phyloP scores from a whole-genome alignment of 805 yeast species.

The Pichia paraexigua region DNA sequence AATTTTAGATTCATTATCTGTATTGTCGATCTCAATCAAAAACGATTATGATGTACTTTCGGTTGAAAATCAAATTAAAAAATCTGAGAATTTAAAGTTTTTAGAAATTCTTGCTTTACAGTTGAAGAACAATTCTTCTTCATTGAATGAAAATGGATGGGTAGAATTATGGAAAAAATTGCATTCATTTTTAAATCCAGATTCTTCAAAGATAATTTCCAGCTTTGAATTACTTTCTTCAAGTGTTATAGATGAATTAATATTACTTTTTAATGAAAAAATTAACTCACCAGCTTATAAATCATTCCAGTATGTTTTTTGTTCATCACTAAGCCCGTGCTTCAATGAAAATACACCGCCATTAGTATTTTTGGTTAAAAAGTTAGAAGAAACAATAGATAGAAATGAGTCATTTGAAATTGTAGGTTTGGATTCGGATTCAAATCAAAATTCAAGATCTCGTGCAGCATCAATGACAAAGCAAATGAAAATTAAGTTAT shows the following conservation, averaged over 20 bases:
- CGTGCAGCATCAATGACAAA: conserved; percentile 60
- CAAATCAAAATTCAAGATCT: conserved; percentile 12
- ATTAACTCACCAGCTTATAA: conserved; percentile 28
- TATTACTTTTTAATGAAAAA: conserved; percentile 27
- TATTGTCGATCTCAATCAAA: conserved; percentile 5
- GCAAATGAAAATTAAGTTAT: conserved; percentile 55
- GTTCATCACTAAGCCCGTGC: conserved; percentile 24
- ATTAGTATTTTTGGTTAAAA: conserved; percentile 40
- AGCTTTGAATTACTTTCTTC: conserved; percentile 71
- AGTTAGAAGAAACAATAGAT: conserved; percentile 65
- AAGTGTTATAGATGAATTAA: conserved; percentile 45
- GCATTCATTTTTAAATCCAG: conserved; percentile 8
- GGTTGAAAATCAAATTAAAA: conserved; percentile 17
- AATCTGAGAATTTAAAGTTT: conserved; percentile 22
- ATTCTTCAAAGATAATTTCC: conserved; percentile 34
- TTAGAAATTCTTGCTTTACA: conserved; percentile 22
- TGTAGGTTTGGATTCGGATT: conserved; percentile 35
- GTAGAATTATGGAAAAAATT: conserved; percentile 32
- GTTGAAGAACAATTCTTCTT: conserved; percentile 17
- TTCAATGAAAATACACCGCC: conserved; percentile 28
- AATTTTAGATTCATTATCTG: conserved; percentile 1
- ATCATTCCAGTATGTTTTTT: conserved; percentile 40
- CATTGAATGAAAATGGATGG: conserved; percentile 28
- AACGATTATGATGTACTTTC: conserved; percentile 17
- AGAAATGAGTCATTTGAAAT: conserved; percentile 70